Evolutionary conservation across 2,329 filamentous ascomycete species (phyloP), one percentile per base, ranked within the genome.

Genomic region (Hymenoscyphus occultus): DNA sequence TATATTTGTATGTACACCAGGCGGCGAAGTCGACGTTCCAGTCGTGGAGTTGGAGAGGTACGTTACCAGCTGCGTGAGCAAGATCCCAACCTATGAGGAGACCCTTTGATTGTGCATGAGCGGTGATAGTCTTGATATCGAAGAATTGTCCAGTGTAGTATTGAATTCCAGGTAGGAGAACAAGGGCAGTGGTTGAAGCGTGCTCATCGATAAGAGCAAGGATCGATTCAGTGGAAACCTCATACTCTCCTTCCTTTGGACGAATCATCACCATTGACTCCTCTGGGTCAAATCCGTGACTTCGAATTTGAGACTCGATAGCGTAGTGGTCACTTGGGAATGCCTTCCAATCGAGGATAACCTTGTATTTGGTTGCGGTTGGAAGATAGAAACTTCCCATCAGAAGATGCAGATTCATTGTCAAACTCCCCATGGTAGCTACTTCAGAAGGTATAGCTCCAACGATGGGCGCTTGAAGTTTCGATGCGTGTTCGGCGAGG

Each of bases 1-100:
- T 84, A 79, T 97, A 97, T 79, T 97, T 97, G 83, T 97, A 97
- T 19, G 89, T 93, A 78, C 93, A 97, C 93, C 93, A 97, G 62
- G 86, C 91, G 16, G 93, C 93, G 73, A 96, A 96, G 76, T 97
- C 93, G 40, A 96, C 92, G 70, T 90, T 84, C 93, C 93, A 97
- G 71, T 94, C 91, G 77, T 96, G 92, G 22, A 97, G 82, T 65
- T 82, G 78, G 19, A 97, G 78, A 51, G 90, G 87, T 1, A 96
- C 90, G 74, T 97, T 97, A 39, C 93, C 93, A 28, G 86, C 90
- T 0, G 92, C 91, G 76, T 96, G 92, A 0, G 93, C 93, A 32
- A 95, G 86, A 75, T 96, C 93, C 92, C 92, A 97, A 32, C 92
- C 92, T 4, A 95, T 87, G 1, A 87, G 77, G 56, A 96, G 86